Base-by-base conservation (phyloP, 2,329 filamentous ascomycete species). In the Cladosporium velox region DNA sequence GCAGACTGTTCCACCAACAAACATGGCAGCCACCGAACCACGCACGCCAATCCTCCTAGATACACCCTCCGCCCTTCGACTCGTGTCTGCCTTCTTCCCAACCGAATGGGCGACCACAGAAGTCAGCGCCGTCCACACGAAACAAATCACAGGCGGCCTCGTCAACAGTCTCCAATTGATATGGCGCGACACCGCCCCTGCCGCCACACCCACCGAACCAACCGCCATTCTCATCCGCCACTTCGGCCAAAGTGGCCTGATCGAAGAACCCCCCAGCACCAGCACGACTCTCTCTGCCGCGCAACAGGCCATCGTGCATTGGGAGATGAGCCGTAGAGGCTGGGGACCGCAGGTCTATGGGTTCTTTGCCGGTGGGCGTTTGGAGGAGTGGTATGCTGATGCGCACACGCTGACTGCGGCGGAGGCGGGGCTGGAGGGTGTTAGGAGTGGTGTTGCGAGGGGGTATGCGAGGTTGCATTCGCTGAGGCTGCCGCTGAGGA, bases 391-490 rank as follows among this genome's bases (percentile, higher is more conserved):
- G 3, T 34, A 11, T 21, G 38, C 61, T 30, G 61, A 62, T 34
- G 34, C 65, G 38, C 65, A 65, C 10, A 52, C 65, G 18, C 61
- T 67, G 15, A 67, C 61, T 14, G 41, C 65, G 26, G 61, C 32
- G 11, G 65, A 67, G 52, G 44, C 32, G 5, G 21, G 26, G 34
- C 8, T 58, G 34, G 14, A 44, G 18, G 51, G 35, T 32, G 60
- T 65, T 49, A 59, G 61, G 8, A 30, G 57, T 7, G 61, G 54
- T 28, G 21, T 67, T 18, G 65, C 65, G 35, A 24, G 49, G 7
- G 65, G 49, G 11, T 67, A 67, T 58, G 61, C 65, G 5, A 64
- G 65, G 21, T 41, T 67, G 24, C 65, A 67, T 44, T 65, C 65
- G 15, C 11, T 65, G n/a, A 44, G 34, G n/a, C 55, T 67, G 3